Evolutionary conservation across 225 moss, liverwort and hornwort genomes (phyloP), one percentile per base, ranked within the genome.

Genomic region (Ulota crispa): DNA sequence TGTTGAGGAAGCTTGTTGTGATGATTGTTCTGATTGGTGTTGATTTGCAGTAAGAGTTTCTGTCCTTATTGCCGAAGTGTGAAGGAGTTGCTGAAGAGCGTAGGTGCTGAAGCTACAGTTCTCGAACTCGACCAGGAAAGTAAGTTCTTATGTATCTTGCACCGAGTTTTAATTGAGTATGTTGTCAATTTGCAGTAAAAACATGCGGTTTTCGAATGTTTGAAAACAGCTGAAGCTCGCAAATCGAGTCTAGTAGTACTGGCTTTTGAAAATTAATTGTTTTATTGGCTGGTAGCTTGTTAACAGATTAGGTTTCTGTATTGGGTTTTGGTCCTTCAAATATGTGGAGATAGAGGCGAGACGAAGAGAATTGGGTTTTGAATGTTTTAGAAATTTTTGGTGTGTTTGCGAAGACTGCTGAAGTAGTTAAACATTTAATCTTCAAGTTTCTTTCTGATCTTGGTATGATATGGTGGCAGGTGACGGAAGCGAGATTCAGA

Each of bases 51-150:
- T 81, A 90, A 90, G 78, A 70, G 56, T 24, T 67, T 9, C 31
- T 90, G 89, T 30, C 89, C 89, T 3, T 90, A 65, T 60, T 90
- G 89, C 64, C 78, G 72, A 69, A 85, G 68, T 24, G 89, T 85
- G 42, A 90, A 90, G 76, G 76, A 83, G 37, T 54, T 90, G 26
- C 72, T 90, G 78, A 87, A 85, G 78, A 31, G 81, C 43, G 83
- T 90, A 27, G 89, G 89, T 12, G 89, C 81, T 47, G 78, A 87
- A 78, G 68, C 85, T n/a, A 90, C 79, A 72, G 31, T 87, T 26
- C 23, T 87, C 45, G 89, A 90, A 70, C 36, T 90, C 41, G 85
- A 90, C 87, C 0, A 70, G 56, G 89, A 87, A 68, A 55, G 87
- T 90, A 68, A 53, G 89, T 41, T 21, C 19, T 9, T 15, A 61